phyloP scores from a whole-genome alignment of 73 alveolate genomes.

The Tetrahymena malaccensis region DNA sequence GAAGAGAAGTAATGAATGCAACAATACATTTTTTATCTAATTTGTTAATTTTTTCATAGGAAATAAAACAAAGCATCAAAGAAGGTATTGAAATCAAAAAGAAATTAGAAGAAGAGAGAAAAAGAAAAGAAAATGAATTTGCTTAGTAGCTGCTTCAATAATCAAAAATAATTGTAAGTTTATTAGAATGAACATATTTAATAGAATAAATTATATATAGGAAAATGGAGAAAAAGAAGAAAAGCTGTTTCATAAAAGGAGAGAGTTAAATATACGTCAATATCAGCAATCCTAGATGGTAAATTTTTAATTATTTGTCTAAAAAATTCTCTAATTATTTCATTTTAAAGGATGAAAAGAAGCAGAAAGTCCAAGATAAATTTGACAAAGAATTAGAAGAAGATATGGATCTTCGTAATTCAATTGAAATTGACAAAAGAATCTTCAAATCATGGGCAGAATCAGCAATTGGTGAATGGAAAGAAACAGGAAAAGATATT shows the following conservation, averaged over 20 bases:
- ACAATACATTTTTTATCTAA: no score
- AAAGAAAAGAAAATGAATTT: not conserved
- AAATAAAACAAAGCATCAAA: not conserved
- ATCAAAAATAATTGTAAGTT: not conserved
- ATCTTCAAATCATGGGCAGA: not conserved
- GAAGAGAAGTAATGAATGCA: not conserved
- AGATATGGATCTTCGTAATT: not conserved
- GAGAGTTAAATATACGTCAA: not conserved
- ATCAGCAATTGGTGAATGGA: not conserved
- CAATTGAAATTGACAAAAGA: not conserved
- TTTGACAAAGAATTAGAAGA: not conserved
- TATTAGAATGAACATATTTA: not conserved
- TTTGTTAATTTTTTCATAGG: not conserved
- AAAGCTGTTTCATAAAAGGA: not conserved
- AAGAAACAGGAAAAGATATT: not conserved
- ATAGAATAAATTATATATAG: not conserved
- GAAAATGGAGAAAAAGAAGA: not conserved
- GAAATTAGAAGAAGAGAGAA: not conserved
- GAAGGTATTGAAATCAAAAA: not conserved
- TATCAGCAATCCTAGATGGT: not conserved
- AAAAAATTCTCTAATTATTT: not conserved
- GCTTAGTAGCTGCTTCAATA: not conserved
- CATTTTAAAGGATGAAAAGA: not conserved
- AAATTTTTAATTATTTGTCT: not conserved
- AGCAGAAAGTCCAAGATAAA: not conserved